Conservation (phyloP, 2,329 filamentous ascomycete genomes). For the Fusarium caatingaense region DNA sequence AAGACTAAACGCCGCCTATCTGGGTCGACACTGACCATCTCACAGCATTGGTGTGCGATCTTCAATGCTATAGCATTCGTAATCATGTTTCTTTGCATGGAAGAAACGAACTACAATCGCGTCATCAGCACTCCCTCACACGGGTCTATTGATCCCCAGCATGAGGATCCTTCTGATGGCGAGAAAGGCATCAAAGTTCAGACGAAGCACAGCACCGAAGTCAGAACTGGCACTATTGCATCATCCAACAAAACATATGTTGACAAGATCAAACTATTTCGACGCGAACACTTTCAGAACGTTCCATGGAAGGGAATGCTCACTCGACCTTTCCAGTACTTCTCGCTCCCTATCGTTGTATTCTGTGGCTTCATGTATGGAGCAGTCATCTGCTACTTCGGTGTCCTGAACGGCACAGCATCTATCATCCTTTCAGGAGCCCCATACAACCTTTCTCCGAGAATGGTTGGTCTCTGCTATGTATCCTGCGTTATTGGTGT, state of each 20-base stretch:
- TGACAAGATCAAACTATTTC: not conserved
- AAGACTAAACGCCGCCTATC: not conserved
- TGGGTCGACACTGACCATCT: not conserved
- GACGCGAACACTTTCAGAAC: not conserved
- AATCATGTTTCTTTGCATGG: not conserved
- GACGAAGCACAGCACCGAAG: not conserved
- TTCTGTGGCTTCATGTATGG: conserved; percentile 10
- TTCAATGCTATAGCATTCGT: not conserved
- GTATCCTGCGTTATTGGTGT: not conserved
- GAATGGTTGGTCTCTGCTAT: conserved; percentile 1
- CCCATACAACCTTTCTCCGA: not conserved
- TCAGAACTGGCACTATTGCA: not conserved
- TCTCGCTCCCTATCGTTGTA: not conserved
- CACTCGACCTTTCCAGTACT: not conserved
- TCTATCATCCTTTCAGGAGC: not conserved
- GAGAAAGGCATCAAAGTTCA: not conserved
- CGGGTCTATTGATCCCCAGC: not conserved
- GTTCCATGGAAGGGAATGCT: not conserved
- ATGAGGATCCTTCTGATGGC: not conserved
- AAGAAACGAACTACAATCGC: conserved; percentile 44
- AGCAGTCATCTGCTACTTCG: not conserved
- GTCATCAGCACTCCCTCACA: not conserved
- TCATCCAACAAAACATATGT: not conserved
- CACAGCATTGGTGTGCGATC: not conserved
- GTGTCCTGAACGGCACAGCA: not conserved